These are phyloP conservation scores for Spathaspora gorwiae DNA, from an alignment of 805 yeast species.

Conservation along the genomic window DNA sequence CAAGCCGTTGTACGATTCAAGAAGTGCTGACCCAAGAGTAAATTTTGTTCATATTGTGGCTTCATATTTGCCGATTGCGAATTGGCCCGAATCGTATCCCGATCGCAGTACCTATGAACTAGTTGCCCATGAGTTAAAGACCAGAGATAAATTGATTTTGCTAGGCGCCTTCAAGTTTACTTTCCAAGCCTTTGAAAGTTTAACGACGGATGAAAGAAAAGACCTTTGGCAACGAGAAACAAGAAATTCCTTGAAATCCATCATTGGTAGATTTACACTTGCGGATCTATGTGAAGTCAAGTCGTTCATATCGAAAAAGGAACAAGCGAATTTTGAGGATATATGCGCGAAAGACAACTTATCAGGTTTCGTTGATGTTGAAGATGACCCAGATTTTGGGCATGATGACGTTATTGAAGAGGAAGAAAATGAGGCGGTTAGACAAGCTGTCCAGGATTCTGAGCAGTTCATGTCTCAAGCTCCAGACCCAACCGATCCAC, in stretches of 20 bases:
- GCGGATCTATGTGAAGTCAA: constrained; percentile 9
- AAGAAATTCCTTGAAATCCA: constrained; percentile 2
- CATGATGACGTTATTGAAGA: constrained; percentile 1
- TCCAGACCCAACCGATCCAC: neutral
- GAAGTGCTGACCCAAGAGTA: neutral
- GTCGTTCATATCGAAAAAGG: constrained; percentile 4
- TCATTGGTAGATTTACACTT: constrained; percentile 9
- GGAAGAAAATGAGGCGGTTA: constrained; percentile 4
- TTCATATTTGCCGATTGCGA: constrained; percentile 8
- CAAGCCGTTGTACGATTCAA: constrained; percentile 2
- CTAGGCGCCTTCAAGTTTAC: constrained; percentile 2
- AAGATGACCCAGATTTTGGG: neutral
- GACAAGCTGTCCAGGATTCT: constrained; percentile 1
- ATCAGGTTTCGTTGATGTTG: constrained; percentile 8
- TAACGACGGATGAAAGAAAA: constrained; percentile 4
- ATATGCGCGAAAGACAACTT: constrained; percentile 11
- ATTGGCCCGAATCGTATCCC: constrained; percentile 10
- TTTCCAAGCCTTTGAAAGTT: constrained; percentile 7
- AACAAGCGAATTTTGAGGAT: constrained; percentile 8
- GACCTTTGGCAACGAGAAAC: constrained; percentile 8
- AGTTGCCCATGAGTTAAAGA: constrained; percentile 1
- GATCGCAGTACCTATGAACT: constrained; percentile 6
- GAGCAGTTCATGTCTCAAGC: neutral
- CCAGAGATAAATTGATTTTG: constrained; percentile 2
- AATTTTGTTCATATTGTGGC: constrained; percentile 8